Conservation (phyloP, 345 rosid species). For the Salix arbutifolia region DNA sequence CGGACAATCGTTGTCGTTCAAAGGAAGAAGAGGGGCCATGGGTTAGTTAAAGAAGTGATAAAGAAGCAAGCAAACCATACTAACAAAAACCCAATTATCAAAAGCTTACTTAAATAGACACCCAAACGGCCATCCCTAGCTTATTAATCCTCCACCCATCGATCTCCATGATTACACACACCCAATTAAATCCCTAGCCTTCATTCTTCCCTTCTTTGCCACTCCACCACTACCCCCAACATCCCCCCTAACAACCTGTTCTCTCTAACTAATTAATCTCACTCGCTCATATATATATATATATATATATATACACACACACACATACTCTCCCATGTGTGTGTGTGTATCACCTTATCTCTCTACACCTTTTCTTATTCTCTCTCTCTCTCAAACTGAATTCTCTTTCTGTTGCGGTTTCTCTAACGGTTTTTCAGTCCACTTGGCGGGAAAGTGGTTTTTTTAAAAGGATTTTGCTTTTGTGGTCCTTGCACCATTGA, state of each 20-base stretch:
- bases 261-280: slow-evolving; percentile 6
- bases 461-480: background rate
- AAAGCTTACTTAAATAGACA: slow-evolving; percentile 13
- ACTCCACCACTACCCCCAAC: slow-evolving; percentile 48
- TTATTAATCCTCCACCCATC: no score
- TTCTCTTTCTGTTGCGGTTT: background rate
- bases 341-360: background rate
- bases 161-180: background rate
- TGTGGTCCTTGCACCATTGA: no score
- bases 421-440: background rate
- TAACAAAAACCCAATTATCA: slow-evolving; percentile 13
- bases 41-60: slow-evolving; percentile 66
- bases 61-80: no score
- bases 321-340: background rate
- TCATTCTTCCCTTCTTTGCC: slow-evolving; percentile 27
- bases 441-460: background rate
- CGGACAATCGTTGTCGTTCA: slow-evolving; percentile 25
- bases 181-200: slow-evolving; percentile 1
- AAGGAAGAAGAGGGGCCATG: slow-evolving; percentile 38
- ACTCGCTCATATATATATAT: background rate
- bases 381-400: background rate
- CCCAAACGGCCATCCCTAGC: slow-evolving; percentile 18
- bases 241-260: slow-evolving; percentile 24
- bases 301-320: no score
- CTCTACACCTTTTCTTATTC: no score